A percentile compares a stretch with the other conserved stretches of the same genome.
phyloP scores from a whole-genome alignment of 352 stramenopile species.

The Pythium monospermum region DNA sequence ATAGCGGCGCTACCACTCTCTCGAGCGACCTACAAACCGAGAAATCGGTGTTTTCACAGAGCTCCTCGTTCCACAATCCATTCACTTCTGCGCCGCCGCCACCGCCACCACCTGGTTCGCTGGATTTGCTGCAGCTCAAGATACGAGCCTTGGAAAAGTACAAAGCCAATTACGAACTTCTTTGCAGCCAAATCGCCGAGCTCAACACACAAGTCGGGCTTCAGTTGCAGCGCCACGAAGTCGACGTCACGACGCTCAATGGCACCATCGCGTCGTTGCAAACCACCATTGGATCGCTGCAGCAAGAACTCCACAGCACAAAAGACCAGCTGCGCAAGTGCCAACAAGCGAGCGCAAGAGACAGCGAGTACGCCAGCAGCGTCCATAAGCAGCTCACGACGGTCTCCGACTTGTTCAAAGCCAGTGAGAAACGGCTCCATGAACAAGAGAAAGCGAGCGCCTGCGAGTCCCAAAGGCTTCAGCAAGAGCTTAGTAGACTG shows the following conservation, averaged over 20 bases:
- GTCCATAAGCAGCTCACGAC: slow-evolving; percentile 59
- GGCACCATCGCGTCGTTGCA: slow-evolving; percentile 32
- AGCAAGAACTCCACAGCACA: slow-evolving; percentile 23
- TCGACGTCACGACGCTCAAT: slow-evolving; percentile 48
- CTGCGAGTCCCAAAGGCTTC: slow-evolving; percentile 18
- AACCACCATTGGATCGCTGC: slow-evolving; percentile 24
- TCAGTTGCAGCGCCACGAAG: slow-evolving; percentile 64
- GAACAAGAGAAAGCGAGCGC: slow-evolving; percentile 29
- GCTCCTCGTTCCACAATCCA: neutral
- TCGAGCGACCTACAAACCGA: neutral
- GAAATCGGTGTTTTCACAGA: slow-evolving; percentile 2
- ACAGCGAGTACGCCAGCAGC: slow-evolving; percentile 50
- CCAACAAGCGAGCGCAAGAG: slow-evolving; percentile 20
- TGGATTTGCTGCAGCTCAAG: slow-evolving; percentile 35
- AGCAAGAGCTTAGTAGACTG: slow-evolving; percentile 24
- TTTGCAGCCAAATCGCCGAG: slow-evolving; percentile 60
- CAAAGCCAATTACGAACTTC: slow-evolving; percentile 71
- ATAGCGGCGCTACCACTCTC: neutral
- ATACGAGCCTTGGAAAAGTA: slow-evolving; percentile 59
- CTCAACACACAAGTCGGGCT: slow-evolving; percentile 67
- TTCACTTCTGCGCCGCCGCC: neutral
- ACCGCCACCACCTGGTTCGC: neutral
- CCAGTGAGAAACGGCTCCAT: slow-evolving; percentile 44
- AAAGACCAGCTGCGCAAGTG: slow-evolving; percentile 4
- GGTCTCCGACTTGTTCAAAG: slow-evolving; percentile 49